A percentile compares a stretch with the other conserved stretches of the same genome.
These are phyloP conservation scores for Capsella bursapastoris DNA, from an alignment of 345 rosid genomes.

Conservation along the genomic window DNA sequence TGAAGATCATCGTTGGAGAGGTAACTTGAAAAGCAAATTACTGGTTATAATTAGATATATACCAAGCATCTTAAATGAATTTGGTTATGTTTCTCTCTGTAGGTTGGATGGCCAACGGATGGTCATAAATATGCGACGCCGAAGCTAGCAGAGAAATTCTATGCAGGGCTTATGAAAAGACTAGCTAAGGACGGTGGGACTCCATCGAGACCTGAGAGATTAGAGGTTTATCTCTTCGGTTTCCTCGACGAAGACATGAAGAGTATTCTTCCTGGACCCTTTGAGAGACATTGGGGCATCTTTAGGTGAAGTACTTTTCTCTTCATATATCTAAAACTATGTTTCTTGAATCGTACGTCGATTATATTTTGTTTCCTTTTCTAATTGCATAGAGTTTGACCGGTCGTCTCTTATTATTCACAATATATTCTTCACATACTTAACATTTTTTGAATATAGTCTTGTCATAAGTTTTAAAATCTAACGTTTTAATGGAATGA, in stretches of 20 bases:
- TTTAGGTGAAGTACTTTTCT: conserved; percentile 41
- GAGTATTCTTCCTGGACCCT: conserved; percentile 70
- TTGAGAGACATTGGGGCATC: conserved; percentile 95
- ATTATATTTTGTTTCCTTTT: background rate
- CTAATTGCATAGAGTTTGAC: background rate
- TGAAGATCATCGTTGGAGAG: conserved; percentile 82
- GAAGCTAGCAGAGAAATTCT: conserved; percentile 61
- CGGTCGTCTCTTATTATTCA: background rate
- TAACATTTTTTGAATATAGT: background rate
- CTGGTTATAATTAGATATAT: background rate
- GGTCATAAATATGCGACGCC: conserved; percentile 50
- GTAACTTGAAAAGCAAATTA: conserved; percentile 32
- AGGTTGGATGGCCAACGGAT: conserved; percentile 94
- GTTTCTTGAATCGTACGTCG: conserved; percentile 16
- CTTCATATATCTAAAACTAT: background rate
- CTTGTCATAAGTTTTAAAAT: background rate
- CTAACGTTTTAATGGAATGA: background rate
- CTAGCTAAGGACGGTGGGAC: conserved; percentile 61
- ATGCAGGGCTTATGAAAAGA: conserved; percentile 68
- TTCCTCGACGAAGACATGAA: conserved; percentile 78
- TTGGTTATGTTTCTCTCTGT: background rate
- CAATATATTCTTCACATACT: background rate
- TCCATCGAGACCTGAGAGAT: conserved; percentile 60
- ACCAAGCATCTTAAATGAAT: conserved; percentile 6
- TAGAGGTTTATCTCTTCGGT: conserved; percentile 68